Conservation (phyloP, 2,329 filamentous ascomycete genomes). For the Magnaporthiopsis rhizophila region DNA sequence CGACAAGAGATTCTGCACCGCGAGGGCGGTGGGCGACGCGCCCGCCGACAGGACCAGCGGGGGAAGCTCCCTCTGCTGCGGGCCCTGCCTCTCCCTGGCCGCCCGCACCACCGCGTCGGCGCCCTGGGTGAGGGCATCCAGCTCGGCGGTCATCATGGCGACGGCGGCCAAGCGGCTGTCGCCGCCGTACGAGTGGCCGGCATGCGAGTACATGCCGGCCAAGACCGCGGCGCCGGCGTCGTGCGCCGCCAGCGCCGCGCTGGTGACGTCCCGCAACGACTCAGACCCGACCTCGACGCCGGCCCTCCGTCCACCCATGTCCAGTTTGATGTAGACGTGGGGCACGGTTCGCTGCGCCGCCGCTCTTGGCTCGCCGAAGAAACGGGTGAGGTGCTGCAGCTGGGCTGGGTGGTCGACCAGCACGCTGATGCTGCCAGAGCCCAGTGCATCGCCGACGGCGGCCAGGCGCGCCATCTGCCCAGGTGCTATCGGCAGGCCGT, state of each 20-base stretch:
- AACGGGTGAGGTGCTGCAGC: conserved; percentile 23
- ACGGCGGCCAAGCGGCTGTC: conserved; percentile 41
- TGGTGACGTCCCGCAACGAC: conserved; percentile 37
- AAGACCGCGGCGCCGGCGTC: conserved; percentile 32
- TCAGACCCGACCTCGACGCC: conserved; percentile 49
- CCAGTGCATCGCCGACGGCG: conserved; percentile 45
- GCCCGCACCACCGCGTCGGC: conserved; percentile 19
- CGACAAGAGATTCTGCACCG: conserved; percentile 45
- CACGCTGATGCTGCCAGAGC: conserved; percentile 48
- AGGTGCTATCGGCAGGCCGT: conserved; percentile 61
- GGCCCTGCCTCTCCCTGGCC: background rate
- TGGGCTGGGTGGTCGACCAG: conserved; percentile 64
- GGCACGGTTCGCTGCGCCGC: conserved; percentile 25
- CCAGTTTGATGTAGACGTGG: conserved; percentile 64
- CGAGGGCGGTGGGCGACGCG: conserved; percentile 66
- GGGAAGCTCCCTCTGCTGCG: background rate
- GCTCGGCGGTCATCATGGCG: conserved; percentile 55
- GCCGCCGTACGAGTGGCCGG: conserved; percentile 60
- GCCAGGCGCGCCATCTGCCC: conserved; percentile 54
- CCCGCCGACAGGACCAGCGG: conserved; percentile 58
- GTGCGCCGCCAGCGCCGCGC: conserved; percentile 34
- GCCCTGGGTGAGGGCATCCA: conserved; percentile 42
- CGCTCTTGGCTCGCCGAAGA: conserved; percentile 1
- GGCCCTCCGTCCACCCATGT: conserved; percentile 64
- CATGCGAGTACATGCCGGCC: conserved; percentile 64